A percentile compares a stretch with the other conserved stretches of the same genome.
Conservation (phyloP, 108 stramenopile species). For the Skeletonema marinoi region DNA sequence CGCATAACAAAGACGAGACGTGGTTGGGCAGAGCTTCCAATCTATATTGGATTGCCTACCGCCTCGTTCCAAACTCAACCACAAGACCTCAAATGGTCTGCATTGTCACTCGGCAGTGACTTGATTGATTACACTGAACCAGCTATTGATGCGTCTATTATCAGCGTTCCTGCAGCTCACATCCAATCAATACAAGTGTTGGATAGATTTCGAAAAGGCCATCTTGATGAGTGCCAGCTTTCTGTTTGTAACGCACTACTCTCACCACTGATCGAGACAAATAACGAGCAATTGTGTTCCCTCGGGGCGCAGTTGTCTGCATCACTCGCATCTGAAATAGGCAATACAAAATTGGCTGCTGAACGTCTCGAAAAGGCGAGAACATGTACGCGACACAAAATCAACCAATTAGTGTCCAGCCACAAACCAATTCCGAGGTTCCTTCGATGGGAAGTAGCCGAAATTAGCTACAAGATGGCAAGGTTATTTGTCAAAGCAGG, state of each 20-base stretch:
- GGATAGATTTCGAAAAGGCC: neutral
- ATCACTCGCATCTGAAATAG: neutral
- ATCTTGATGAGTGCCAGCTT: neutral
- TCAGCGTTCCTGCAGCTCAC: neutral
- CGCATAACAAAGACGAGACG: neutral
- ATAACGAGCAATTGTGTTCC: neutral
- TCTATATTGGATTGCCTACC: neutral
- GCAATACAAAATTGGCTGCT: neutral
- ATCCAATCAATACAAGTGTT: neutral
- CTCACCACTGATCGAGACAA: neutral
- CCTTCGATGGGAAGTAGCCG: conserved; percentile 9
- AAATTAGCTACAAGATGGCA: conserved; percentile 10
- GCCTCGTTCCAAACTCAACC: neutral
- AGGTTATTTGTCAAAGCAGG: neutral
- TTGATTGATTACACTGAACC: neutral
- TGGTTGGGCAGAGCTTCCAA: neutral
- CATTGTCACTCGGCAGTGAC: neutral
- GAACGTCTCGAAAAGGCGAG: neutral
- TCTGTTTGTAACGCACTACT: neutral
- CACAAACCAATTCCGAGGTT: neutral
- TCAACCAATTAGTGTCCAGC: neutral
- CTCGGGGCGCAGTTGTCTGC: neutral
- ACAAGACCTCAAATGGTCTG: neutral
- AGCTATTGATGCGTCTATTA: neutral
- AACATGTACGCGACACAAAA: neutral